These are phyloP conservation scores for Chalciporus piperatus DNA, from an alignment of 768 basidiomycete genomes.

Conservation along the genomic window DNA sequence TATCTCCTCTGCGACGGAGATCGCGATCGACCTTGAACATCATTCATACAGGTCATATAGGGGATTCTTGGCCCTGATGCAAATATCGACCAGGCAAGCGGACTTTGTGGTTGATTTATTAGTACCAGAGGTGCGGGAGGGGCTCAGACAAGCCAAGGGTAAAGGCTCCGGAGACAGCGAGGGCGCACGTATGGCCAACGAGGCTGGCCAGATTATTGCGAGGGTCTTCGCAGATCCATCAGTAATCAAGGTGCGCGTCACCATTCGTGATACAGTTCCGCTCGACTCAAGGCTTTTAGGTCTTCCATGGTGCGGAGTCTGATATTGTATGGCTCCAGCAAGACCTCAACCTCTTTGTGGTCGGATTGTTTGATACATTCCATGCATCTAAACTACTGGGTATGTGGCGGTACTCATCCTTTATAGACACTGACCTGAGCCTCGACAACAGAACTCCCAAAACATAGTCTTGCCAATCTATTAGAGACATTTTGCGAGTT, in stretches of 20 bases:
- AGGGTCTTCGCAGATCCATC: conserved; percentile 68
- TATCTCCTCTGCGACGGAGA: conserved; percentile 65
- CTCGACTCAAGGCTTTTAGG: conserved; percentile 39
- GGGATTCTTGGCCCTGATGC: conserved; percentile 93
- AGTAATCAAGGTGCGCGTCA: conserved; percentile 70
- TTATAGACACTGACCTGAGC: neutral
- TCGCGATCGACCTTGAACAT: conserved; percentile 94
- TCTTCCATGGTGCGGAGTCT: conserved; percentile 92
- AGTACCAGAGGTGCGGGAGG: conserved; percentile 57
- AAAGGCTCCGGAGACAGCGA: conserved; percentile 11
- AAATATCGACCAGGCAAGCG: conserved; percentile 76
- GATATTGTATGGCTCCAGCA: conserved; percentile 97
- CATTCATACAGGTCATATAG: conserved; percentile 82
- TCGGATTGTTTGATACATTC: conserved; percentile 96
- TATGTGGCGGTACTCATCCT: conserved; percentile 23
- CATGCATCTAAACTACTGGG: conserved; percentile 88
- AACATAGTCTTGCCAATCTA: conserved; percentile 80
- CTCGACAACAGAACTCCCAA: conserved; percentile 60
- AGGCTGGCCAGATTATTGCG: conserved; percentile 47
- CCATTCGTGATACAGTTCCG: neutral
- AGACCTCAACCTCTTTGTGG: conserved; percentile 90
- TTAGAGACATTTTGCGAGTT: conserved; percentile 90
- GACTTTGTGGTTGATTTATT: conserved; percentile 90
- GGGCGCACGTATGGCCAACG: conserved; percentile 17
- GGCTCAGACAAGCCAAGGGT: conserved; percentile 63